Evolutionary conservation across 2,329 filamentous ascomycete genomes (phyloP), one percentile per base, ranked within the genome.

Genomic region (Fusarium sp.): DNA sequence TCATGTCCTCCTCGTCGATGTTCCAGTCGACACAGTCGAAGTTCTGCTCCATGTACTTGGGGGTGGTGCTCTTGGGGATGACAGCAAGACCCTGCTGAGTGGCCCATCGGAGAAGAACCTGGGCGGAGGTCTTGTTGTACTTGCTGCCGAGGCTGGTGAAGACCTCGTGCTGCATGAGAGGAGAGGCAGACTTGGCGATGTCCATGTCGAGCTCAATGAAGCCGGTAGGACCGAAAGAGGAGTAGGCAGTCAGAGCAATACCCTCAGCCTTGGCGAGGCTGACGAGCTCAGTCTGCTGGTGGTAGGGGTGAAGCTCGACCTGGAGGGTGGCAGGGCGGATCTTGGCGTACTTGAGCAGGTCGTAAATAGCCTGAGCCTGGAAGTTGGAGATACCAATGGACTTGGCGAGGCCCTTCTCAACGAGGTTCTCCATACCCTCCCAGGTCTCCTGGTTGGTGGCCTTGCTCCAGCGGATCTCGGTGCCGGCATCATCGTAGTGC

Each of bases 231-330:
- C 93, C 93, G 76, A 96, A 95, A 50, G 91, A 93, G 23, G 91
- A 94, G 85, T 96, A 97, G 52, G 92, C 93, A 6, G 93, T 96
- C 60, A 97, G 86, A 72, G 85, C 84, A 74, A 97, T 90, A 65
- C 89, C 88, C 82, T 93, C 86, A 56, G 83, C 81, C 83, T 91
- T 85, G 74, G 90, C 91, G 53, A 93, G 88, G 75, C 88, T 83
- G 75, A 96, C 79, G 54, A 97, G 87, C 56, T 89, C 86, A 63
- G 84, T 81, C 85, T 97, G 93, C 65, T 92, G 90, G 62, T 95
- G 88, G 86, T 94, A 96, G 26, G 93, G 93, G 86, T 97, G 93
- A 84, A 95, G 92, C 85, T 97, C 93, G 80, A 97, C 90, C 85
- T 97, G 93, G 65, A 96, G 89, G 42, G 91, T 90, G 41, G 92